Conservation (phyloP, 2,329 filamentous ascomycete species). For the Colletotrichum trifolii region DNA sequence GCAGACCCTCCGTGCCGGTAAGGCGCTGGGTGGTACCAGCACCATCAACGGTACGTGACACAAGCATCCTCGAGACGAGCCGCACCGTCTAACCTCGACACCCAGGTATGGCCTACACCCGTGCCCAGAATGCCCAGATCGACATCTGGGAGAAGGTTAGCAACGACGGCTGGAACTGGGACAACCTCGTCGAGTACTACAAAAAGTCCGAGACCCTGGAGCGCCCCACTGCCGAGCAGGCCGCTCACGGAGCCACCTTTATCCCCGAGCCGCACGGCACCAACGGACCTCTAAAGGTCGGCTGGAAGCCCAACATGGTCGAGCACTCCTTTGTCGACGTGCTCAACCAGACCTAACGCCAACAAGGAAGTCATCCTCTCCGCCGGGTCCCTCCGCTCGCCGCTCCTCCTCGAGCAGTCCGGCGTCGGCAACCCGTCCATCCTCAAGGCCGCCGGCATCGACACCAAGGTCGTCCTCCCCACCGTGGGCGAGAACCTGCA, state of each 20-base stretch:
- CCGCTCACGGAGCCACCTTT: constrained; percentile 45
- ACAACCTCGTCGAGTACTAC: constrained; percentile 58
- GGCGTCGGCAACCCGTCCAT: constrained; percentile 60
- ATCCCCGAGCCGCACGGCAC: constrained; percentile 48
- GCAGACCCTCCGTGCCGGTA: constrained; percentile 48
- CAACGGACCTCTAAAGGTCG: constrained; percentile 49
- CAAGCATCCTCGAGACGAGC: not conserved
- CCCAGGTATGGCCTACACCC: constrained; percentile 57
- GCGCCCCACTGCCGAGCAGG: constrained; percentile 47
- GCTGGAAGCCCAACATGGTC: constrained; percentile 48
- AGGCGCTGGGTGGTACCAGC: constrained; percentile 53
- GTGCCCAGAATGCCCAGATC: constrained; percentile 54
- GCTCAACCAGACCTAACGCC: constrained; percentile 50
- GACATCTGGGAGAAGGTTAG: constrained; percentile 57
- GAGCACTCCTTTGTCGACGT: constrained; percentile 46
- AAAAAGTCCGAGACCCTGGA: constrained; percentile 54
- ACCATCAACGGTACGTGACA: constrained; percentile 50
- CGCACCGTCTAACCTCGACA: constrained; percentile 1
- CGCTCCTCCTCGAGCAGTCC: constrained; percentile 63
- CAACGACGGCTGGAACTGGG: constrained; percentile 58
- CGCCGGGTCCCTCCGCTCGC: constrained; percentile 61
- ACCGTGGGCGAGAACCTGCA: constrained; percentile 65
- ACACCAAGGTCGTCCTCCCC: constrained; percentile 55
- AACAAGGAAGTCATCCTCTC: constrained; percentile 59
- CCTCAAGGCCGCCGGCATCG: constrained; percentile 54